Conservation (phyloP, 257 asterid genomes). For the Dorcoceras hygrometricum region DNA sequence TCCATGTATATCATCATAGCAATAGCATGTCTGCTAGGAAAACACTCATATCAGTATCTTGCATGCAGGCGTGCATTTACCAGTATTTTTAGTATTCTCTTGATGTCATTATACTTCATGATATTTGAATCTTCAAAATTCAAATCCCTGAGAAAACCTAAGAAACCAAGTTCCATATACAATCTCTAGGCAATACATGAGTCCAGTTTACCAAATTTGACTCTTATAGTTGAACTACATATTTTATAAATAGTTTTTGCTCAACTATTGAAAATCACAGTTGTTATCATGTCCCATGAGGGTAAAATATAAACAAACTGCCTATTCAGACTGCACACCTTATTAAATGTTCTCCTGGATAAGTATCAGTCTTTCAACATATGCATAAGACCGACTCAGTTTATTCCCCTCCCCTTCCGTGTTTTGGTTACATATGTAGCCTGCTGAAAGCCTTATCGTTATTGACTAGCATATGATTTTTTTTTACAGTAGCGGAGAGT, state of each 20-base stretch:
- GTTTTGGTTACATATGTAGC: neutral
- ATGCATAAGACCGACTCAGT: neutral
- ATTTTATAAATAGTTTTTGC: neutral
- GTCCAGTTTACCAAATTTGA: neutral
- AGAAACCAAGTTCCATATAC: neutral
- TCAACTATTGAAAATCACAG: neutral
- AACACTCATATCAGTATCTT: too few relatives aligned
- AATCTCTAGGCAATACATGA: conserved; percentile 14
- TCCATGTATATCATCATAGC: neutral
- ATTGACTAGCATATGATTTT: neutral
- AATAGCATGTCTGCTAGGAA: neutral
- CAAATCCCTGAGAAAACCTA: neutral
- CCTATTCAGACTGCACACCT: neutral
- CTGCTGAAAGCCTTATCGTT: neutral
- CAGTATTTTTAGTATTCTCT: neutral
- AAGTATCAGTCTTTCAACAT: neutral
- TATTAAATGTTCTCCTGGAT: neutral
- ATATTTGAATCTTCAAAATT: neutral
- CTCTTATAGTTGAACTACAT: neutral
- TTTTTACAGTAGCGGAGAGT: neutral
- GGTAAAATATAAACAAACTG: neutral
- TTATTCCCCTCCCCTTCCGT: neutral
- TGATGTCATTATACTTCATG: neutral
- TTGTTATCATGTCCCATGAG: neutral
- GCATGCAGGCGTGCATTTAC: neutral